These are phyloP conservation scores for Debaryomyces udenii DNA, from an alignment of 1,139 yeast genomes.

Conservation along the genomic window DNA sequence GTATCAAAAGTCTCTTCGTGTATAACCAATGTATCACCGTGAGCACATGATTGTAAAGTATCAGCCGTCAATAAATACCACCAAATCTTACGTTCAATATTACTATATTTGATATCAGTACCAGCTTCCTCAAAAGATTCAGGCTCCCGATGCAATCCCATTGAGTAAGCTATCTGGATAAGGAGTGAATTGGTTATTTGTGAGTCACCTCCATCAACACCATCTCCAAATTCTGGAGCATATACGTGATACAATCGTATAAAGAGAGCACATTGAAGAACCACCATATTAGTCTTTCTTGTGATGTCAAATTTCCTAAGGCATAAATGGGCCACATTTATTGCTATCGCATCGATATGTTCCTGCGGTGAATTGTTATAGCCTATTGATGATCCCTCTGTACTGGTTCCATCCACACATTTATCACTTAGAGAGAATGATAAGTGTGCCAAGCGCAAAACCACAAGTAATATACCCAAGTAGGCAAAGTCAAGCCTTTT, in stretches of 20 bases:
- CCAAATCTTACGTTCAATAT: conserved; percentile 58
- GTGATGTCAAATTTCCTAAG: conserved; percentile 26
- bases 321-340: conserved; percentile 30
- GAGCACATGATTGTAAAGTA: conserved; percentile 32
- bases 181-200: conserved; percentile 47
- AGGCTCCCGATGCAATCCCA: conserved; percentile 55
- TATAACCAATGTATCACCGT: conserved; percentile 43
- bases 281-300: conserved; percentile 22
- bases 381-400: conserved; percentile 19
- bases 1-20: conserved; percentile 39
- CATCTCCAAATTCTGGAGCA: conserved; percentile 53
- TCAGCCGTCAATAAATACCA: conserved; percentile 44
- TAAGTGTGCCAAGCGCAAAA: conserved; percentile 44
- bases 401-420: conserved; percentile 15
- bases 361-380: conserved; percentile 22
- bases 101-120: conserved; percentile 31
- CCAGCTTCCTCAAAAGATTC: conserved; percentile 28
- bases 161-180: conserved; percentile 48
- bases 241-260: conserved; percentile 45
- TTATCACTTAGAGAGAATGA: conserved; percentile 32
- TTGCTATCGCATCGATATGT: conserved; percentile 28
- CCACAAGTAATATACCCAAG: conserved; percentile 44
- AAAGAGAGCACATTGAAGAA: conserved; percentile 36
- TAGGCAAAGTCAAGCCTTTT: conserved; percentile 50
- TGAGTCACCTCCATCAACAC: conserved; percentile 48